Evolutionary conservation across 768 basidiomycete genomes (phyloP), one percentile per base, ranked within the genome.

Genomic region (Tulasnella sp.): DNA sequence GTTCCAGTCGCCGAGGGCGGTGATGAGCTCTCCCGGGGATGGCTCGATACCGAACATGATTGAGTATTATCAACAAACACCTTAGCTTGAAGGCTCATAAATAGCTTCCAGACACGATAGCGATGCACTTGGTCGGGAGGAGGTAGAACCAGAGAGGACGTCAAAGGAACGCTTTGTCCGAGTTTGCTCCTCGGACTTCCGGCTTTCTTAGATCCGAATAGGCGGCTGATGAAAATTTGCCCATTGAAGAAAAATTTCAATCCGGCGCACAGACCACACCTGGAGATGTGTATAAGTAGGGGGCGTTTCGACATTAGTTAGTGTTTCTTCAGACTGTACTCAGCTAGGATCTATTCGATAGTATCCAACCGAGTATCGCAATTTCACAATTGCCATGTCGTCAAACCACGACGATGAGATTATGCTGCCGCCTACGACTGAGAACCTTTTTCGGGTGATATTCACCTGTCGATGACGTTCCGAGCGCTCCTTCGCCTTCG

Each of bases 271-370:
- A 54, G 77, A 72, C 89, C 89, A 87, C 6, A 31, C 22, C 64
- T 81, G 83, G 4, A 87, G 46, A 46, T 2, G 87, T 87, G 89
- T 85, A 89, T 82, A 73, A 77, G 64, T 69, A 69, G 64, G 34
- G 64, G 37, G 34, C 24, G 42, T 31, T 83, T 50, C 73, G 0
- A 46, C 44, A 22, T 72, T 80, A 77, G 31, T 0, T 48, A 20
- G 20, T 83, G 83, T 84, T 85, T 87, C 90, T 84, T 87, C 83
- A 92, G 91, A 92, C 91, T 91, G 92, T 92, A 92, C 91, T 92
- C 91, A 90, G 90, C 89, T 90, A 92, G 91, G 91, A 92, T 92
- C 91, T 92, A 90, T 92, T 92, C 85, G 91, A 91, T 90, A 92
- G 91, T 90, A 90, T 90, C 91, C 91, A 90, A 91, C 91, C 90